Percentiles rank a stretch among this genome's conserved stretches.
Conservation (phyloP, 331 rosid genomes). For the Acacia pycnantha region DNA sequence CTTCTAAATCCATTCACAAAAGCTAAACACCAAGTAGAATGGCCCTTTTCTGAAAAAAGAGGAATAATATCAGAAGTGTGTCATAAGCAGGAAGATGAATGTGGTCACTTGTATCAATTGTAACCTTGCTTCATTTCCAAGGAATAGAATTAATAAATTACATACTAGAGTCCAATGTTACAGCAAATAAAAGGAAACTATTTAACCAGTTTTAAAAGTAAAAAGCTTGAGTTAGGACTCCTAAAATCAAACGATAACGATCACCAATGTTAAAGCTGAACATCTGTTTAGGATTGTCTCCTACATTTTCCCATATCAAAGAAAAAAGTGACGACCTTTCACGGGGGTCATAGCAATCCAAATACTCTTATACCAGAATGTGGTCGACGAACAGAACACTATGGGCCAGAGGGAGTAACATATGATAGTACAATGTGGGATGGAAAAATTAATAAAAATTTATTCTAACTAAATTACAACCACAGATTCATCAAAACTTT, state of each 20-base stretch:
- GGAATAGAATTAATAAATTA: background rate
- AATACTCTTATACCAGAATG: conserved; percentile 35
- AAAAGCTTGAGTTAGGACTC: conserved; percentile 7
- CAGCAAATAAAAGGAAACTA: background rate
- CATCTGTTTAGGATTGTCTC: background rate
- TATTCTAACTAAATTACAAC: conserved; percentile 1
- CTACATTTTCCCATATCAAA: background rate
- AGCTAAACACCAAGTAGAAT: conserved; percentile 21
- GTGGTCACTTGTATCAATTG: background rate
- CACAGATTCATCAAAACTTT: background rate
- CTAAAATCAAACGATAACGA: background rate
- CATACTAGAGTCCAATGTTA: background rate
- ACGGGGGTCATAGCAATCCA: background rate
- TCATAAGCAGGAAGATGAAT: conserved; percentile 4
- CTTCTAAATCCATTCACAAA: conserved; percentile 64
- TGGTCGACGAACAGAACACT: conserved; percentile 18
- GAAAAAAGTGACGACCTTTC: background rate
- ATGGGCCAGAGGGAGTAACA: background rate
- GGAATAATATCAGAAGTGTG: conserved; percentile 15
- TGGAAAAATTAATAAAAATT: background rate
- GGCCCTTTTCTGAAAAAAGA: conserved; percentile 40
- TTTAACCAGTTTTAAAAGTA: background rate
- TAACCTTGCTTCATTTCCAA: background rate
- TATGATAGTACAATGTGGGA: conserved; percentile 16
- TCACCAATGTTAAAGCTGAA: conserved; percentile 6